A percentile compares a stretch with the other conserved stretches of the same genome.
Conservation (phyloP, 495 filamentous ascomycete species). For the Peziza echinospora region DNA sequence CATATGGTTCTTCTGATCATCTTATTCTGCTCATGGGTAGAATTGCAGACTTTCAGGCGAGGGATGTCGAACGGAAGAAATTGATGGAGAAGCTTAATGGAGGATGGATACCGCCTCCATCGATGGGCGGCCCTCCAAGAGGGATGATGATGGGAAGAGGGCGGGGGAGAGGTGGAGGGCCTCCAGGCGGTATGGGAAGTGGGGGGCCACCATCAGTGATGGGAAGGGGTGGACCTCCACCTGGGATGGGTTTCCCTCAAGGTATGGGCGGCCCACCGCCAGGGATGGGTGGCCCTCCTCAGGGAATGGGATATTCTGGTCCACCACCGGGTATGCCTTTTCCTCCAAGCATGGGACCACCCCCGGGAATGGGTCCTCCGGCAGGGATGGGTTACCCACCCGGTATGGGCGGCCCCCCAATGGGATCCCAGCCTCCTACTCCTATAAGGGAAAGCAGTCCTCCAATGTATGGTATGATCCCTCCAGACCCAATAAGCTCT, state of each 20-base stretch:
- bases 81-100: slow-evolving; percentile 23
- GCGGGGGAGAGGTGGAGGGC: slow-evolving; percentile 1
- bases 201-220: slow-evolving; percentile 6
- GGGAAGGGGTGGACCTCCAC: slow-evolving; percentile 5
- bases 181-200: neutral
- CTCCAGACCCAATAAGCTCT: slow-evolving; percentile 26
- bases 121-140: slow-evolving; percentile 22
- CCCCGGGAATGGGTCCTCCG: slow-evolving; percentile 3
- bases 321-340: slow-evolving; percentile 17
- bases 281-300: slow-evolving; percentile 3
- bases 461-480: slow-evolving; percentile 43
- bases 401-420: neutral
- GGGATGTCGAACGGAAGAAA: slow-evolving; percentile 54
- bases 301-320: slow-evolving; percentile 4
- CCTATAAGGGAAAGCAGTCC: neutral
- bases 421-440: slow-evolving; percentile 10
- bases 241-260: slow-evolving; percentile 4
- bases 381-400: neutral
- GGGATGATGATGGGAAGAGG: slow-evolving; percentile 10
- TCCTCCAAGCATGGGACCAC: slow-evolving; percentile 1
- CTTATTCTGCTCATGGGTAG: slow-evolving; percentile 62
- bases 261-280: slow-evolving; percentile 12
- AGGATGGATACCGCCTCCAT: slow-evolving; percentile 36
- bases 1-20: slow-evolving; percentile 75
- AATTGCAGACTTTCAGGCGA: slow-evolving; percentile 56